Evolutionary conservation across 2,329 filamentous ascomycete genomes (phyloP), one percentile per base, ranked within the genome.

Genomic region (Ophiostoma sp.): DNA sequence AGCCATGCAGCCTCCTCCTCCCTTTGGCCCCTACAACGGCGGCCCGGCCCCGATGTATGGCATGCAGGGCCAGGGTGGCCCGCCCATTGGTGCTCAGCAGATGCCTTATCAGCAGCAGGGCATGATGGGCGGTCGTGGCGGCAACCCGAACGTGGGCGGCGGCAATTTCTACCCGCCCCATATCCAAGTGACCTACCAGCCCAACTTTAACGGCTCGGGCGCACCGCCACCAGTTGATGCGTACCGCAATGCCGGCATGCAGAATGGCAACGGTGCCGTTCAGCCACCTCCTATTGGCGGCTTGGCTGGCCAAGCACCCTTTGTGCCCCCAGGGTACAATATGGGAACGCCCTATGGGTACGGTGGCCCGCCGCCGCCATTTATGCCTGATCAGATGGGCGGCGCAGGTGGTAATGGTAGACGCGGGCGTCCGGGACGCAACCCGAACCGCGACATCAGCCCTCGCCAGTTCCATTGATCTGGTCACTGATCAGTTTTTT

Each of bases 91-190:
- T 4, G 59, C 73, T 3, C 74, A 74, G 72, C 74, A 63, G 76
- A 79, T 90, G 76, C 87, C 89, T 75, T 90, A 88, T 78, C 88
- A 89, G 79, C 88, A 89, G 79, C 88, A 89, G 78, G 84, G 79
- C 77, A 84, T 90, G 82, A 84, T 90, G 80, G 83, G 55, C n/a
- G 55, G 88, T 22, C 85, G 83, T 9, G 81, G 82, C 1, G 86
- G 87, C 15, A 85, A 85, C 11, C 85, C 89, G 82, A 88, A 86
- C 78, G 17, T 50, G 25, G 36, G 36, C 36, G 64, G 55, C 9
- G 64, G 55, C 4, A 52, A 86, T 79, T 89, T 84, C 80, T 91
- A 86, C 78, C 85, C 87, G 3, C 79, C 87, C 2, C 79, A 82
- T 8, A 86, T 90, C 84, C 88, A 87, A 78, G 82, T 85, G 50